Conservation (phyloP, 2,329 filamentous ascomycete genomes). For the Talaromyces marneffei region DNA sequence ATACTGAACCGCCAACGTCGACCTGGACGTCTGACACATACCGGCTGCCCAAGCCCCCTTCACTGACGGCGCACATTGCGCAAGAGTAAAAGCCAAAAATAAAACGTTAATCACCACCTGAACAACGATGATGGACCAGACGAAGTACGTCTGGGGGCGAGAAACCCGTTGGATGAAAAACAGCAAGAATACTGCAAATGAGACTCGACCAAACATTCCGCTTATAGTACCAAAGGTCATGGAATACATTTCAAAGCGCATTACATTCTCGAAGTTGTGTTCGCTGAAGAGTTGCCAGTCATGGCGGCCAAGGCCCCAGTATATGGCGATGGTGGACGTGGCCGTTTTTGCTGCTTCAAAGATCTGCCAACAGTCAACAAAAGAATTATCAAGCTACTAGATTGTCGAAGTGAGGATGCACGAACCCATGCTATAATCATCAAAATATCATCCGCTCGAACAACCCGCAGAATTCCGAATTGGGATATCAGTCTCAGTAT, state of each 20-base stretch:
- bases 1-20: slow-evolving; percentile 7
- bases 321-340: slow-evolving; percentile 13
- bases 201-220: slow-evolving; percentile 17
- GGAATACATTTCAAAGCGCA: slow-evolving; percentile 17
- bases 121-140: slow-evolving; percentile 15
- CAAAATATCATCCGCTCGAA: slow-evolving; percentile 9
- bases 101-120: slow-evolving; percentile 16
- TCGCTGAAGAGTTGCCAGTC: slow-evolving; percentile 8
- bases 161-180: slow-evolving; percentile 16
- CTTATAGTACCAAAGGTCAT: slow-evolving; percentile 17
- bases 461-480: slow-evolving; percentile 2
- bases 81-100: slow-evolving; percentile 15
- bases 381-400: background rate
- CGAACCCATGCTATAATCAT: slow-evolving; percentile 16
- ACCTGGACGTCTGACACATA: slow-evolving; percentile 13
- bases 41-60: slow-evolving; percentile 1
- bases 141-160: slow-evolving; percentile 10
- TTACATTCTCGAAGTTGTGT: slow-evolving; percentile 5
- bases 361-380: background rate
- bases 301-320: slow-evolving; percentile 18
- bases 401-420: background rate
- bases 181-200: slow-evolving; percentile 17
- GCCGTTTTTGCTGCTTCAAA: slow-evolving; percentile 8
- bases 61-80: slow-evolving; percentile 13
- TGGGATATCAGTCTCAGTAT: slow-evolving; percentile 11